Conservation (phyloP, 2,329 filamentous ascomycete genomes). For the Lizonia empirigonia region DNA sequence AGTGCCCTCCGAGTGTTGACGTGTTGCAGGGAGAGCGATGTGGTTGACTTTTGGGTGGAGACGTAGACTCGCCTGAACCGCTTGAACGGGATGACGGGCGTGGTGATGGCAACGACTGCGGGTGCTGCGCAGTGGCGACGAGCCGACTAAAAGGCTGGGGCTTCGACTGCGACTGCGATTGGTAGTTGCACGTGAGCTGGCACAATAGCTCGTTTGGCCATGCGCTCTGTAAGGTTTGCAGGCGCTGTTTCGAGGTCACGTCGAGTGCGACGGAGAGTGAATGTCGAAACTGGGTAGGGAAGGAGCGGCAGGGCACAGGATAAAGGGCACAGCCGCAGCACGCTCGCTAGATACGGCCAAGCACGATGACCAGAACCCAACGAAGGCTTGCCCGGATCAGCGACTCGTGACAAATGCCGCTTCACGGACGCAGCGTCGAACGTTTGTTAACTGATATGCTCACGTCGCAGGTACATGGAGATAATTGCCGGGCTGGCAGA, state of each 20-base stretch:
- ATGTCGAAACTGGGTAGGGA: slow-evolving; percentile 8
- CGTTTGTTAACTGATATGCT: slow-evolving; percentile 1
- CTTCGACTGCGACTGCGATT: slow-evolving; percentile 18
- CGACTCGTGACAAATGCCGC: slow-evolving; percentile 14
- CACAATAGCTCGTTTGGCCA: slow-evolving; percentile 27
- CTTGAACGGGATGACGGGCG: slow-evolving; percentile 10
- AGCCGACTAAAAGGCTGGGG: slow-evolving; percentile 20
- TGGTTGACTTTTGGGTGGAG: slow-evolving; percentile 7
- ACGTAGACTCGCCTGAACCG: slow-evolving; percentile 8
- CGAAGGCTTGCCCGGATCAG: slow-evolving; percentile 15
- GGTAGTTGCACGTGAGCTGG: slow-evolving; percentile 22
- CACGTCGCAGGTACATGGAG: not conserved
- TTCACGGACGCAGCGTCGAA: slow-evolving; percentile 11
- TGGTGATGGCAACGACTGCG: slow-evolving; percentile 37
- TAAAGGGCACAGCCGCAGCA: slow-evolving; percentile 14
- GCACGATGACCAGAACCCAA: slow-evolving; percentile 11
- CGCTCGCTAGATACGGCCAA: slow-evolving; percentile 14
- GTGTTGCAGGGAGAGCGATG: slow-evolving; percentile 4
- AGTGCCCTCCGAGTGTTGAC: not conserved
- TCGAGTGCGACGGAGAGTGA: slow-evolving; percentile 14
- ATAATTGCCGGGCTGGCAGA: not conserved
- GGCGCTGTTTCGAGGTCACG: slow-evolving; percentile 19
- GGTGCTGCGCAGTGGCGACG: slow-evolving; percentile 29
- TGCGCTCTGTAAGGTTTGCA: slow-evolving; percentile 25
- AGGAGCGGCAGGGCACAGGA: slow-evolving; percentile 13